phyloP scores from a whole-genome alignment of 2,329 filamentous ascomycete species.

The Fusarium sacchari region DNA sequence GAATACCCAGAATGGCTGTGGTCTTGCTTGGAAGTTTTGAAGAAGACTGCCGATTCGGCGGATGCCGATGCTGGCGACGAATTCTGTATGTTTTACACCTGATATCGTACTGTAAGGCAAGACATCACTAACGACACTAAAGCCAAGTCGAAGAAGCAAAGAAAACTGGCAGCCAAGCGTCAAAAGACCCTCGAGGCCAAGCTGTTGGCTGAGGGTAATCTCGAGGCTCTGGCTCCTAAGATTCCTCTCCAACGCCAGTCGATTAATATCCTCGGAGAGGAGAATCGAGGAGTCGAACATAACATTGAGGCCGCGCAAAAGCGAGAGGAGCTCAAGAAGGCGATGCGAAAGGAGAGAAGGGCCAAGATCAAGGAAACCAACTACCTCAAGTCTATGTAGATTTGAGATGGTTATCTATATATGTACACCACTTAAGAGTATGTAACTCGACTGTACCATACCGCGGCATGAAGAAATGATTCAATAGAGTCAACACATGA shows the following conservation, averaged over 20 bases:
- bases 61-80: constrained; percentile 73
- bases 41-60: constrained; percentile 60
- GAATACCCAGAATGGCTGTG: constrained; percentile 87
- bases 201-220: constrained; percentile 72
- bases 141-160: constrained; percentile 89
- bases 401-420: constrained; percentile 14
- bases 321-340: constrained; percentile 72
- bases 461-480: constrained; percentile 18
- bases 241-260: constrained; percentile 81
- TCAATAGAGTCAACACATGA: background rate
- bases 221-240: constrained; percentile 72
- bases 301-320: constrained; percentile 60
- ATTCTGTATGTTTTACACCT: constrained; percentile 71
- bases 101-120: background rate
- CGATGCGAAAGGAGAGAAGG: constrained; percentile 79
- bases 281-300: constrained; percentile 54
- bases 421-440: constrained; percentile 43
- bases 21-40: constrained; percentile 72
- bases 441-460: constrained; percentile 44
- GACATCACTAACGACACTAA: constrained; percentile 25
- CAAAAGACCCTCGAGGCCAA: constrained; percentile 65
- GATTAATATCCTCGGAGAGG: constrained; percentile 72
- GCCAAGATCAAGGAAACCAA: constrained; percentile 85
- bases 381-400: constrained; percentile 83
- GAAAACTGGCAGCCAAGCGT: constrained; percentile 74